A percentile compares a stretch with the other conserved stretches of the same genome.
phyloP scores from a whole-genome alignment of 805 yeast genomes.

The Yarrowia phangngaensis region DNA sequence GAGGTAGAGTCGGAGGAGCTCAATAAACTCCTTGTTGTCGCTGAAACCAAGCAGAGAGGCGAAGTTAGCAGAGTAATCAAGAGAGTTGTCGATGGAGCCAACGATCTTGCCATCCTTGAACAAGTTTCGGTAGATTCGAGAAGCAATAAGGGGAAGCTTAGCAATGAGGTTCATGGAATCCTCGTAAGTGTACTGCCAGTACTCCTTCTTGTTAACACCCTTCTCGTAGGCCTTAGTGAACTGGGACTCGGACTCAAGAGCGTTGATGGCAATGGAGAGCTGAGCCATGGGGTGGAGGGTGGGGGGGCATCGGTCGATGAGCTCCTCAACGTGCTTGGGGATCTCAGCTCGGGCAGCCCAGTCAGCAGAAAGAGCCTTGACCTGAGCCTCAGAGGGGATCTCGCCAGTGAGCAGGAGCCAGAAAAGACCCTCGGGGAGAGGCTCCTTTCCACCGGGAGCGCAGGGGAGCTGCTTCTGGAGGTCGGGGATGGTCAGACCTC shows the following conservation, averaged over 20 bases:
- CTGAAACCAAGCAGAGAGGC: constrained; percentile 61
- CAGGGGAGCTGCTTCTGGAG: constrained; percentile 70
- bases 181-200: constrained; percentile 74
- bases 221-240: constrained; percentile 69
- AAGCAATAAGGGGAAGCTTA: constrained; percentile 69
- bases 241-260: constrained; percentile 64
- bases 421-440: constrained; percentile 62
- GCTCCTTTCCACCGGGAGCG: constrained; percentile 61
- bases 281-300: constrained; percentile 83
- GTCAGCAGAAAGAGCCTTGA: constrained; percentile 53
- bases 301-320: constrained; percentile 60
- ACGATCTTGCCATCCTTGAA: constrained; percentile 49
- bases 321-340: constrained; percentile 59
- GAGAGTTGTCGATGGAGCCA: constrained; percentile 51
- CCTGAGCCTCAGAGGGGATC: constrained; percentile 59
- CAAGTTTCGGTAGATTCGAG: constrained; percentile 66
- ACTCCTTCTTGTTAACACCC: constrained; percentile 64
- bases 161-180: constrained; percentile 68
- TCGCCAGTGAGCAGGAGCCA: constrained; percentile 76
- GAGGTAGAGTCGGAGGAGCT: constrained; percentile 66
- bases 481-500: constrained; percentile 80
- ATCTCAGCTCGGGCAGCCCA: constrained; percentile 61
- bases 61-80: constrained; percentile 72
- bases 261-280: constrained; percentile 68
- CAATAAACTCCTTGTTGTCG: constrained; percentile 49